Percentiles rank a stretch among this genome's conserved stretches.
phyloP scores from a whole-genome alignment of 345 rosid species.

The Barbarea vulgaris region DNA sequence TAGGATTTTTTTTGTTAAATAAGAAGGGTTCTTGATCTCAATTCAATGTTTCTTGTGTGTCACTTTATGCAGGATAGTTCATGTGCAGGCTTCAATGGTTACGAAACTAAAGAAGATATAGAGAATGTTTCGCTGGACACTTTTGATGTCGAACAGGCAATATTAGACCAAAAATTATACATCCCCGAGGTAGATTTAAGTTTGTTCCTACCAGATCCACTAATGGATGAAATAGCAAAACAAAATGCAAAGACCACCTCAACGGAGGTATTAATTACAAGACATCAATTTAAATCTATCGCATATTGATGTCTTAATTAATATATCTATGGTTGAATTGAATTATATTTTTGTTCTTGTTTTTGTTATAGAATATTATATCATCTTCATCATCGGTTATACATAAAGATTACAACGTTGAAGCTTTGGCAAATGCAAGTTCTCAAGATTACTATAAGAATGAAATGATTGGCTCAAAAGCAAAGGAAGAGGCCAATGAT shows the following conservation, averaged over 20 bases:
- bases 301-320: constrained; percentile 1
- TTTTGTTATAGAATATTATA: not conserved
- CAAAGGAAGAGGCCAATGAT: constrained; percentile 27
- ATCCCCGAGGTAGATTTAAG: not conserved
- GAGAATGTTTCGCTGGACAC: not conserved
- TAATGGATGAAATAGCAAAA: constrained; percentile 6
- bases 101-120: constrained; percentile 22
- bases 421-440: constrained; percentile 16
- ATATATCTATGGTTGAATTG: not conserved
- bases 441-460: constrained; percentile 27
- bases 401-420: constrained; percentile 23
- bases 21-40: not conserved
- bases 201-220: not conserved
- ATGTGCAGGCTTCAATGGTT: not conserved
- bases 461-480: constrained; percentile 18
- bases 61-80: constrained; percentile 29
- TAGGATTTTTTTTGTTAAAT: not conserved
- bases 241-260: not conserved
- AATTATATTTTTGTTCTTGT: not conserved
- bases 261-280: constrained; percentile 13
- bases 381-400: constrained; percentile 17
- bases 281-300: not conserved
- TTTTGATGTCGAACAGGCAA: not conserved
- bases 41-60: not conserved
- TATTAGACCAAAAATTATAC: constrained; percentile 1